phyloP scores from a whole-genome alignment of 805 yeast species.

The Scheffersomyces stipitis region DNA sequence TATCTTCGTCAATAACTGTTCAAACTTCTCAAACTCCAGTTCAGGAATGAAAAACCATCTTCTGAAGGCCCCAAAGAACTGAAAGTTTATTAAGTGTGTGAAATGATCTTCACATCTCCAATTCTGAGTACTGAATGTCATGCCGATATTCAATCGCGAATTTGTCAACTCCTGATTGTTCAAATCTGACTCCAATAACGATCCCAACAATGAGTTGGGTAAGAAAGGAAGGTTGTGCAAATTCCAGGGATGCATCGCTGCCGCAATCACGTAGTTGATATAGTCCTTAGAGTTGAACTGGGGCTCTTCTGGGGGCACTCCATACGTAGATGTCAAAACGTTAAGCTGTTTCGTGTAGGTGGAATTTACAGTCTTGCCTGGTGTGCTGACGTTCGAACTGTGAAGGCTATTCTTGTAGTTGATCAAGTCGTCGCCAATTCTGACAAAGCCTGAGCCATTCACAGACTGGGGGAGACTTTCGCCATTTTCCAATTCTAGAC shows the following conservation, averaged over 20 bases:
- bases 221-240: conserved; percentile 52
- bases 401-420: conserved; percentile 23
- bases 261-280: conserved; percentile 15
- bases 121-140: conserved; percentile 52
- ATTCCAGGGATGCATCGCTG: conserved; percentile 53
- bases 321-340: background rate
- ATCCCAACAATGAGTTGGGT: conserved; percentile 49
- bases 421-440: conserved; percentile 27
- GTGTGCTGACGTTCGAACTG: conserved; percentile 17
- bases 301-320: conserved; percentile 7
- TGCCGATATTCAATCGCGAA: conserved; percentile 50
- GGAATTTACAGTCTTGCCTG: conserved; percentile 7
- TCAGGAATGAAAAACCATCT: conserved; percentile 68
- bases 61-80: conserved; percentile 54
- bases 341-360: conserved; percentile 1
- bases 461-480: conserved; percentile 24
- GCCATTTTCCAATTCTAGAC: conserved; percentile 29
- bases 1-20: conserved; percentile 32
- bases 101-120: conserved; percentile 67
- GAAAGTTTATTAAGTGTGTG: conserved; percentile 52
- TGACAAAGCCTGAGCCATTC: conserved; percentile 37
- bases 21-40: conserved; percentile 51
- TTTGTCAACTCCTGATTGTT: conserved; percentile 43
- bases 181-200: conserved; percentile 39
- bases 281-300: conserved; percentile 21